A percentile compares a stretch with the other conserved stretches of the same genome.
Conservation (phyloP, 106 monocot species). For the Apostasia ramifera region DNA sequence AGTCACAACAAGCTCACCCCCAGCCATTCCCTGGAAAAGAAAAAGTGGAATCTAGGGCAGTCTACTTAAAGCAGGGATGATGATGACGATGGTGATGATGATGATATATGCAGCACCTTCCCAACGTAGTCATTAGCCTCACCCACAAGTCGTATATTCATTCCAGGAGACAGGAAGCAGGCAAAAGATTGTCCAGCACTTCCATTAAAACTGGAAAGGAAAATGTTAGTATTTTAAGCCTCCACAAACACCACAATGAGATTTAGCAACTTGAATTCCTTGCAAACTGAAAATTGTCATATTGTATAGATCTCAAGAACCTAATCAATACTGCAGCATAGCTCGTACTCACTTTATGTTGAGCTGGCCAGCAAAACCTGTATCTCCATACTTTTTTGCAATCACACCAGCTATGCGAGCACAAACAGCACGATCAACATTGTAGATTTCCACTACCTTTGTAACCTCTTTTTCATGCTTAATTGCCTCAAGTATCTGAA, state of each 20-base stretch:
- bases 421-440: conserved; percentile 95
- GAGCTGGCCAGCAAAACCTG: conserved; percentile 94
- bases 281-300: too few species aligned
- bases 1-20: conserved; percentile 84
- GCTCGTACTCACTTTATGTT: conserved; percentile 63
- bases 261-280: too few species aligned
- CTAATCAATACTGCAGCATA: not conserved
- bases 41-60: not conserved
- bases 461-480: conserved; percentile 70
- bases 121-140: conserved; percentile 99
- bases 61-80: not conserved
- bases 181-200: conserved; percentile 98
- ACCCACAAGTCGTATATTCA: conserved; percentile 81
- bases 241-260: too few species aligned
- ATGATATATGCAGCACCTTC: conserved; percentile 44
- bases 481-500: conserved; percentile 84
- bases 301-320: not conserved
- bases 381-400: conserved; percentile 98
- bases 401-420: conserved; percentile 97
- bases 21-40: conserved; percentile 86
- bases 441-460: conserved; percentile 71
- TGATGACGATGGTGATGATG: not conserved
- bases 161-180: conserved; percentile 92
- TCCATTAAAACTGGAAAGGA: conserved; percentile 62
- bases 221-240: too few species aligned